Conservation (phyloP, 345 rosid genomes). For the Syzygium oleosum region DNA sequence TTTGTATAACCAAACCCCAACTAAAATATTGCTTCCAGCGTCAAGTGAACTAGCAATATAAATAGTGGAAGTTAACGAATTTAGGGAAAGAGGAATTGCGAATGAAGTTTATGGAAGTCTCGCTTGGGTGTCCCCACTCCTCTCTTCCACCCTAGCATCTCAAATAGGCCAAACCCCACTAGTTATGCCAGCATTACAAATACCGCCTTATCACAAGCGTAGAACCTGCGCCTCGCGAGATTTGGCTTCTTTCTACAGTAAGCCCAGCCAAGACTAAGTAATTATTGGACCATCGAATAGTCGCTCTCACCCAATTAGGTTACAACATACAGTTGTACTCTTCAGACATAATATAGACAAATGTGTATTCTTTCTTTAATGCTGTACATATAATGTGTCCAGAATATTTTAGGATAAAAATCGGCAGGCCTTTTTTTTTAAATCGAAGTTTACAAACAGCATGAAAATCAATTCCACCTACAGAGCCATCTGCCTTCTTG, state of each 20-base stretch:
- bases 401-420: background rate
- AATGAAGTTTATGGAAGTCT: background rate
- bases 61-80: background rate
- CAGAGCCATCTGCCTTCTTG: background rate
- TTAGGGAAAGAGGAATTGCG: background rate
- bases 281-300: background rate
- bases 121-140: background rate
- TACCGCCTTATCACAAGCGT: background rate
- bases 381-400: background rate
- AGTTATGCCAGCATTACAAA: background rate
- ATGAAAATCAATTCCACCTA: background rate
- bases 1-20: background rate
- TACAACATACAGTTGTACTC: background rate
- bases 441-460: background rate
- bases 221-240: background rate
- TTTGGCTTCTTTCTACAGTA: background rate
- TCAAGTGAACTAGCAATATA: background rate
- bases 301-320: background rate
- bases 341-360: background rate
- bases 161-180: background rate
- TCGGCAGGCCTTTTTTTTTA: background rate
- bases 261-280: background rate
- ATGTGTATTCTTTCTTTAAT: background rate
- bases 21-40: background rate
- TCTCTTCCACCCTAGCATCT: background rate